A percentile compares a stretch with the other conserved stretches of the same genome.
Evolutionary conservation across 768 basidiomycete species (phyloP).

Genomic region (Tylopilus felleus): DNA sequence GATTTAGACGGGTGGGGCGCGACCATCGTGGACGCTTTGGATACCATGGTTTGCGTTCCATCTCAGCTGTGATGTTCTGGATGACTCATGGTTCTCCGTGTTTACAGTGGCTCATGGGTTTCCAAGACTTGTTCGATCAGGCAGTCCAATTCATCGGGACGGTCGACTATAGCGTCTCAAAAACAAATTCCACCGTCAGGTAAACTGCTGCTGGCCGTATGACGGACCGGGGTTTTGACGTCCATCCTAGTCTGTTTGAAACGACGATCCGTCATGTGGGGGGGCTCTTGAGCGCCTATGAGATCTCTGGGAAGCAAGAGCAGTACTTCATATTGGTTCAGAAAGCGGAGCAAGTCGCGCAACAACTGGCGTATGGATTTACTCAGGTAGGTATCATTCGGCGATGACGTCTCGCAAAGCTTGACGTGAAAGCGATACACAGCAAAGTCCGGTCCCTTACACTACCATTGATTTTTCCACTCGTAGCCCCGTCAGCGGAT

Average conservation of each 20-base stretch:
- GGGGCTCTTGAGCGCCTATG: slow-evolving; percentile 64
- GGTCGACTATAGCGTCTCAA: slow-evolving; percentile 51
- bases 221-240: not conserved
- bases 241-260: slow-evolving; percentile 51
- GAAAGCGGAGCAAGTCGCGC: slow-evolving; percentile 61
- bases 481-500: slow-evolving; percentile 27
- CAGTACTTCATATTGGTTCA: slow-evolving; percentile 48
- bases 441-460: slow-evolving; percentile 40
- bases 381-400: slow-evolving; percentile 40
- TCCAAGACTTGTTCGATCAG: slow-evolving; percentile 54
- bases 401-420: not conserved
- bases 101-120: slow-evolving; percentile 54
- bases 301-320: slow-evolving; percentile 48
- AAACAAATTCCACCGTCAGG: slow-evolving; percentile 46
- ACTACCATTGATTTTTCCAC: slow-evolving; percentile 36
- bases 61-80: not conserved
- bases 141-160: slow-evolving; percentile 49
- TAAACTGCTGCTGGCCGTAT: slow-evolving; percentile 13
- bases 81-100: not conserved
- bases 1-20: slow-evolving; percentile 50
- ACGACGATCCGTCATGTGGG: slow-evolving; percentile 73
- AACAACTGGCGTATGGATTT: slow-evolving; percentile 64
- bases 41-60: slow-evolving; percentile 50
- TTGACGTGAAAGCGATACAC: not conserved
- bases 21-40: slow-evolving; percentile 58